Evolutionary conservation across 768 basidiomycete species (phyloP).

Genomic region (Psilocybe cubensis): DNA sequence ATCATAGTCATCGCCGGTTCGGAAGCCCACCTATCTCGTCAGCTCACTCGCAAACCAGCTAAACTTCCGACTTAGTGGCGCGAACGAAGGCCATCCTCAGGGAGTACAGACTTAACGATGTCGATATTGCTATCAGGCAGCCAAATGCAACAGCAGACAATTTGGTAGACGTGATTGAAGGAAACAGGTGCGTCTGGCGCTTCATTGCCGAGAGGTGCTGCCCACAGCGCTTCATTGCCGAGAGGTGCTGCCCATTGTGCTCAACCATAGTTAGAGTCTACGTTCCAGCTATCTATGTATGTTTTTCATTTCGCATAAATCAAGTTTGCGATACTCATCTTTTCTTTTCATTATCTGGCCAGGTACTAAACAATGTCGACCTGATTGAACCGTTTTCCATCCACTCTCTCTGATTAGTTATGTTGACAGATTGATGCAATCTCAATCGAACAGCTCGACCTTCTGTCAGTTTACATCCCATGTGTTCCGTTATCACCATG

Average conservation of each 20-base stretch:
- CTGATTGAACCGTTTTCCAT: conserved; percentile 3
- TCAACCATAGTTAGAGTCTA: conserved; percentile 68
- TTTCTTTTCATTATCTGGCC: neutral
- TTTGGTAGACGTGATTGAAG: conserved; percentile 96
- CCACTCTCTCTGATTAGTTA: conserved; percentile 2
- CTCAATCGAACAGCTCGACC: conserved; percentile 96
- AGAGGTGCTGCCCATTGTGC: neutral
- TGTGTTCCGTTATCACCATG: neutral
- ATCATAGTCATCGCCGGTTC: conserved; percentile 75
- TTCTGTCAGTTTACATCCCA: conserved; percentile 64
- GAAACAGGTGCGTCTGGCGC: conserved; percentile 69
- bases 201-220: neutral
- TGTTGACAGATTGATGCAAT: conserved; percentile 88
- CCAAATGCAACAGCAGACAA: conserved; percentile 93
- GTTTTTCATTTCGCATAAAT: conserved; percentile 27
- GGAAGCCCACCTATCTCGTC: conserved; percentile 22
- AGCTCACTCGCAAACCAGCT: conserved; percentile 11
- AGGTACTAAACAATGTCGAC: conserved; percentile 84
- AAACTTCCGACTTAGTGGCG: conserved; percentile 62
- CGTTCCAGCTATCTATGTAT: conserved; percentile 88
- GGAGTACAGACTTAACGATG: conserved; percentile 91
- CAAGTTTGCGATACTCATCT: neutral
- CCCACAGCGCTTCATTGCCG: neutral
- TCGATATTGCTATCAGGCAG: conserved; percentile 91
- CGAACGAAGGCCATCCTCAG: conserved; percentile 92